Evolutionary conservation across 75 land plant species (phyloP).

Genomic region (Azolla pinnata): DNA sequence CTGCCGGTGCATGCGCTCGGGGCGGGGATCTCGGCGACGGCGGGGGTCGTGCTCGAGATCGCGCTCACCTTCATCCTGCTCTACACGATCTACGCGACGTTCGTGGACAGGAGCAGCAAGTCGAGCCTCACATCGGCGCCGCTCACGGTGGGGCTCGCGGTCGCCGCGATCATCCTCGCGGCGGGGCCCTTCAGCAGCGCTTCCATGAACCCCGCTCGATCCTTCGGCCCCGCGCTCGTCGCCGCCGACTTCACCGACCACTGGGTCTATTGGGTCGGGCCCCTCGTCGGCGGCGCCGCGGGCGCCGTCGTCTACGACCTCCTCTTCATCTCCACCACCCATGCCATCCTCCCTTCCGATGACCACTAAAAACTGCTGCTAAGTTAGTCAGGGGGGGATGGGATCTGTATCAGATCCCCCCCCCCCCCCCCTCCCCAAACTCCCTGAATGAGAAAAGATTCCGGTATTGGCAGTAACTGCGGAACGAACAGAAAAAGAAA

Average conservation of each 20-base stretch:
- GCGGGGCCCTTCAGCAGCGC: slow-evolving; percentile 84
- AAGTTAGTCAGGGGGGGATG: too few species aligned
- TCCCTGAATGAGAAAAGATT: too few species aligned
- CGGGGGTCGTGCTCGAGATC: slow-evolving; percentile 55
- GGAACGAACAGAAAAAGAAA: too few species aligned
- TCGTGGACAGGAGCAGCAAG: slow-evolving; percentile 60
- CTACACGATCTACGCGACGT: slow-evolving; percentile 56
- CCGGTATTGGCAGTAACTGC: too few species aligned
- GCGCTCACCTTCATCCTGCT: slow-evolving; percentile 61
- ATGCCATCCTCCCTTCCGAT: too few species aligned
- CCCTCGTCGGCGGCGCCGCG: slow-evolving; percentile 69
- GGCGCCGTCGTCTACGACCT: slow-evolving; percentile 69
- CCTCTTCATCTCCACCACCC: slow-evolving; percentile 47
- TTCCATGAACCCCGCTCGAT: slow-evolving; percentile 91
- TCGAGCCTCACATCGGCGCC: slow-evolving; percentile 41
- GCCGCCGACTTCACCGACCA: slow-evolving; percentile 65
- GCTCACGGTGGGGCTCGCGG: slow-evolving; percentile 52
- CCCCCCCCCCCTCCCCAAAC: too few species aligned
- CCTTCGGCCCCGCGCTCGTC: slow-evolving; percentile 79
- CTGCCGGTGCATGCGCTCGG: slow-evolving; percentile 50
- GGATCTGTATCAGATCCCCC: too few species aligned
- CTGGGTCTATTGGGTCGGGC: slow-evolving; percentile 98
- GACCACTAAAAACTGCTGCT: too few species aligned
- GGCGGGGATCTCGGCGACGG: slow-evolving; percentile 26
- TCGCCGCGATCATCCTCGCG: slow-evolving; percentile 65